Conservation (phyloP, 2,329 filamentous ascomycete genomes). For the Setomelanomma holmii region DNA sequence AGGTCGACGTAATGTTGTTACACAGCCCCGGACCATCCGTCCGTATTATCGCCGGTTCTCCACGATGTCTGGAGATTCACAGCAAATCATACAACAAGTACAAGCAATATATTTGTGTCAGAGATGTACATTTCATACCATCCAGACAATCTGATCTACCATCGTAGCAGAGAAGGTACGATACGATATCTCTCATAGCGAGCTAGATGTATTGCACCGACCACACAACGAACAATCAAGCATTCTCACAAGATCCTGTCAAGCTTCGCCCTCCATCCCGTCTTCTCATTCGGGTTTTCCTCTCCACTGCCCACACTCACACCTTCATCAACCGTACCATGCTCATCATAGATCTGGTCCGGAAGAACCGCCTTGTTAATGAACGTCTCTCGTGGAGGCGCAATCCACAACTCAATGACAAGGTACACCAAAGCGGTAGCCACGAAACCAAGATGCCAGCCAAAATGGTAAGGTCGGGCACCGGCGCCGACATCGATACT, state of each 20-base stretch:
- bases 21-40: too few relatives aligned
- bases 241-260: slow-evolving; percentile 39
- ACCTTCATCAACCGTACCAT: slow-evolving; percentile 37
- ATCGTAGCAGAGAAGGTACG: too few relatives aligned
- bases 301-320: slow-evolving; percentile 34
- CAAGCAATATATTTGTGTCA: too few relatives aligned
- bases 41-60: too few relatives aligned
- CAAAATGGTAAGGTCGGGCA: slow-evolving; percentile 65
- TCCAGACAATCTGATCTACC: too few relatives aligned
- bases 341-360: slow-evolving; percentile 48
- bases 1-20: too few relatives aligned
- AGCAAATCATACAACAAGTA: too few relatives aligned
- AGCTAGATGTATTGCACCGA: too few relatives aligned
- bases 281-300: slow-evolving; percentile 35
- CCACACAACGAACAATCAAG: too few relatives aligned
- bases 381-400: slow-evolving; percentile 58
- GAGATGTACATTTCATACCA: too few relatives aligned
- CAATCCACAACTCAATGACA: slow-evolving; percentile 54
- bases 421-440: slow-evolving; percentile 64
- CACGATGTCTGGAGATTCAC: too few relatives aligned
- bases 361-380: slow-evolving; percentile 51
- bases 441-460: slow-evolving; percentile 70
- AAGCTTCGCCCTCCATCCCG: slow-evolving; percentile 42
- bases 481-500: slow-evolving; percentile 56
- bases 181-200: too few relatives aligned